Percentiles rank a stretch among this genome's conserved stretches.
phyloP scores from a whole-genome alignment of 2,329 filamentous ascomycete species.

The Hypoxylon sp. region DNA sequence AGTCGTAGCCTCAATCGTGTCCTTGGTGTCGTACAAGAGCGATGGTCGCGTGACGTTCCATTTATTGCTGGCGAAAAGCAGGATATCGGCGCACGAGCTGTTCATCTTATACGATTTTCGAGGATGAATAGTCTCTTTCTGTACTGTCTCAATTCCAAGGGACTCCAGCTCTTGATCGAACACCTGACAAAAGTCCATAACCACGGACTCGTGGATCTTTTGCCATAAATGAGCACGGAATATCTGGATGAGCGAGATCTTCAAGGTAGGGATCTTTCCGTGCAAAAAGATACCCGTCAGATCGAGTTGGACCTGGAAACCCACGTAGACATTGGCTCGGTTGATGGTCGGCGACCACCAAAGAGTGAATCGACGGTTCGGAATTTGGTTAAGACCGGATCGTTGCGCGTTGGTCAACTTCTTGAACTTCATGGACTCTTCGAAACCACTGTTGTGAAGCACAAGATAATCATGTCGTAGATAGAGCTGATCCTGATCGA shows the following conservation, averaged over 20 bases:
- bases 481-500: constrained; percentile 60
- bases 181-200: constrained; percentile 98
- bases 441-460: constrained; percentile 61
- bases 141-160: constrained; percentile 93
- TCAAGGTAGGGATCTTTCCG: constrained; percentile 96
- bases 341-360: constrained; percentile 98
- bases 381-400: constrained; percentile 97
- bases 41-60: constrained; percentile 98
- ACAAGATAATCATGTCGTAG: constrained; percentile 58
- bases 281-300: constrained; percentile 98
- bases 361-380: constrained; percentile 95
- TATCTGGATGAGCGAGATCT: constrained; percentile 98
- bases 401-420: constrained; percentile 97
- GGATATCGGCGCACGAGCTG: constrained; percentile 96
- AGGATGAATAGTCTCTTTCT: constrained; percentile 98
- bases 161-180: constrained; percentile 98
- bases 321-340: constrained; percentile 95
- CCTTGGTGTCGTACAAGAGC: constrained; percentile 93
- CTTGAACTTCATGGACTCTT: constrained; percentile 91
- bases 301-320: constrained; percentile 99
- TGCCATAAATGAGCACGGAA: constrained; percentile 99
- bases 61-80: constrained; percentile 96
- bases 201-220: constrained; percentile 99
- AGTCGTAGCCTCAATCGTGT: constrained; percentile 89
- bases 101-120: constrained; percentile 99